Base-by-base conservation (phyloP, 257 asterid species). In the Marsdenia floribunda region DNA sequence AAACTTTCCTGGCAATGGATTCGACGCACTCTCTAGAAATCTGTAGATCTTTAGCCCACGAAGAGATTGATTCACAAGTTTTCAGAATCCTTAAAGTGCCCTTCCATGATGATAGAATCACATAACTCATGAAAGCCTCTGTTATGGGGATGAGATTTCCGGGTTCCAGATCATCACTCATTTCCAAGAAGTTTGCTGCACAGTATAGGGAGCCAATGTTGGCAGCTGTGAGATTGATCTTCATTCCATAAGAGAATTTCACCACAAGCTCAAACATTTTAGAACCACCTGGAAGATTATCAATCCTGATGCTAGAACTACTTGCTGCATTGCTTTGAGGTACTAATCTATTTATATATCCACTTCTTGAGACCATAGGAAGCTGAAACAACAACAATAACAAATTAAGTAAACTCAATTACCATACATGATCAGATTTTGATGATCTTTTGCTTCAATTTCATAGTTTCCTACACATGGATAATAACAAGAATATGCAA, bases 181-280 rank as follows among this genome's bases (percentile, higher is more conserved):
- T 83, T 80, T 80, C 80, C 63, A 83, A 46, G 76, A 80, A 77
- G 55, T 83, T 80, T 42, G 80, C 82, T 3, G 86, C 84, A 71
- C 82, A 80, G 44, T 72, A 71, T 33, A 83, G 73, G 26, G 86
- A 82, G 53, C 78, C 82, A 58, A 83, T 50, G 46, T 50, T 83
- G 19, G 70, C 49, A 47, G 82, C 79, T 59, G 82, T 80, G 26
- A 78, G 77, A 66, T 75, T 75, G 58, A 80, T 76, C 78, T 77
- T 77, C 72, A 67, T 50, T 55, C 82, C 82, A 52, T 83, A 83
- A 11, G 75, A 80, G 81, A 83, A 83, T 76, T 72, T 80, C 58
- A 78, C 78, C 14, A 83, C 76, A 21, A 77, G 74, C 66, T 83
- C 80, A 74, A 83, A 83, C 57, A 60, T 55, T 66, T 60, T 77